A percentile compares a stretch with the other conserved stretches of the same genome.
phyloP scores from a whole-genome alignment of 2,329 filamentous ascomycete species.

The Harringtonia lauricola region DNA sequence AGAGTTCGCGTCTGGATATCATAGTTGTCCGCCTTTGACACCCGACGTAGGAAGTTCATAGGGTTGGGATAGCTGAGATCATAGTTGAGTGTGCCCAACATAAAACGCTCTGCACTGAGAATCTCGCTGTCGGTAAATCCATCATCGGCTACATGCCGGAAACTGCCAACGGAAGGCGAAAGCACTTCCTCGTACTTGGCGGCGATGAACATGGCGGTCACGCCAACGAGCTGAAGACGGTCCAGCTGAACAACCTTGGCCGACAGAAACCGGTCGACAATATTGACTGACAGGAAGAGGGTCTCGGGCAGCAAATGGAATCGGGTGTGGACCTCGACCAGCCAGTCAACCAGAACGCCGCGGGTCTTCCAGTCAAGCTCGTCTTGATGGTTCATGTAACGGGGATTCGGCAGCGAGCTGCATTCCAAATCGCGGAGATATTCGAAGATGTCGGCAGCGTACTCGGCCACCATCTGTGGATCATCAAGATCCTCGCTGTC shows the following conservation, averaged over 20 bases:
- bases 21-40: slow-evolving; percentile 99
- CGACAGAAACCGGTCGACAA: slow-evolving; percentile 95
- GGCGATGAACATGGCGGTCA: slow-evolving; percentile 98
- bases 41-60: slow-evolving; percentile 98
- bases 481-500: slow-evolving; percentile 86
- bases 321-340: slow-evolving; percentile 94
- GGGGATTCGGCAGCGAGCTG: slow-evolving; percentile 69
- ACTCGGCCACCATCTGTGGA: slow-evolving; percentile 95
- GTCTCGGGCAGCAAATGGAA: slow-evolving; percentile 95
- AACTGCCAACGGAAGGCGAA: slow-evolving; percentile 93
- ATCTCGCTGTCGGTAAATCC: slow-evolving; percentile 94
- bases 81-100: slow-evolving; percentile 84
- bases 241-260: slow-evolving; percentile 93
- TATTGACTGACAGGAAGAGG: slow-evolving; percentile 92
- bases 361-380: slow-evolving; percentile 98
- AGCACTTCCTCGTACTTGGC: slow-evolving; percentile 98
- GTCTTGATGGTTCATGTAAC: slow-evolving; percentile 92
- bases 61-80: slow-evolving; percentile 98
- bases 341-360: slow-evolving; percentile 93
- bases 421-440: slow-evolving; percentile 82
- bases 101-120: slow-evolving; percentile 89
- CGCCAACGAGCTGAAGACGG: slow-evolving; percentile 89
- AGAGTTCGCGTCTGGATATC: slow-evolving; percentile 96
- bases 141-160: slow-evolving; percentile 92
- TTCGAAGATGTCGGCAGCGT: slow-evolving; percentile 93